Base-by-base conservation (phyloP, 495 filamentous ascomycete genomes). In the Penicillium coffeae region DNA sequence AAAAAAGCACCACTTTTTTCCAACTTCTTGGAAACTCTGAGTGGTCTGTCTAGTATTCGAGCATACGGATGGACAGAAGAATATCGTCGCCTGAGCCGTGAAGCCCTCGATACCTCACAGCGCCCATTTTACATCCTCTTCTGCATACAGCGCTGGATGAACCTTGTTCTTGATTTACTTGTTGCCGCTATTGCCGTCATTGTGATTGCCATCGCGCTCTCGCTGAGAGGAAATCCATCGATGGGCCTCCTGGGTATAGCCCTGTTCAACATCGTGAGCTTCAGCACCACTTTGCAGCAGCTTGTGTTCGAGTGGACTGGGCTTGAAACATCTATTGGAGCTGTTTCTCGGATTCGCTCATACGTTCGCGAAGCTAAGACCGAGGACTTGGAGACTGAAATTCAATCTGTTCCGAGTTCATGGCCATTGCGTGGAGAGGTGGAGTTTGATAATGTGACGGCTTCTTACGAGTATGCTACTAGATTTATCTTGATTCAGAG, bases 91-190 rank as follows among this genome's bases (percentile, higher is more conserved):
- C 69, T 74, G 27, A 86, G 85, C 78, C 75, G 75, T 54, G 48
- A 57, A 36, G 73, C 75, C 37, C 70, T 90, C 3, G 83, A 90
- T 56, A 65, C 41, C 72, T 82, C 69, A 48, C 75, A 56, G 63
- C 73, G 32, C 58, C 82, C 44, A 68, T 73, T 22, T 76, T 82
- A 83, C 49, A 70, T 78, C 78, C 65, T 69, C 71, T 49, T 83
- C 75, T 80, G 68, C 76, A 33, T 87, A 73, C 69, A 88, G 79
- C 72, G 84, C 32, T 90, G 87, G 85, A 72, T 91, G 56, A 75
- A 71, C 9, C 75, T 85, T 60, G 75, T 84, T 12, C 78, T 89
- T 72, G 63, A 81, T 12, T 49, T 85, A 1, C 66, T 89, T 1
- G 69, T 76, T 47, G 74, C 81, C 2, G 69, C 78, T 27, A 76